phyloP scores from a whole-genome alignment of 2,329 filamentous ascomycete genomes.

The Apiospora rasikravindrae region DNA sequence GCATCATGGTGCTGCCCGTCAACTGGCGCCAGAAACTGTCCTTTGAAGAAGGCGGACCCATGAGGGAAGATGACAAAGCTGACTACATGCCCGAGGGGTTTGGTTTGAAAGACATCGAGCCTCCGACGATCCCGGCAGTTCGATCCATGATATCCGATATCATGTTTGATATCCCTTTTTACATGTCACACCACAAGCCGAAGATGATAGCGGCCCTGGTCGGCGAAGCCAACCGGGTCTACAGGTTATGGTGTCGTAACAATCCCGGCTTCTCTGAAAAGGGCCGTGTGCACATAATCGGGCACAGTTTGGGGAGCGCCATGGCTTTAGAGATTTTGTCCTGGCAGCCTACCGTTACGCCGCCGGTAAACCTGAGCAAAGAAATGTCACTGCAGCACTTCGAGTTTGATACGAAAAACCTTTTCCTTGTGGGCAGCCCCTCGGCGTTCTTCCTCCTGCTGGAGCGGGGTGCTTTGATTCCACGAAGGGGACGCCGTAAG shows the following conservation, averaged over 20 bases:
- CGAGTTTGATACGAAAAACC: slow-evolving; percentile 88
- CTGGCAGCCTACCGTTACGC: slow-evolving; percentile 78
- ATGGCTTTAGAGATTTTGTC: slow-evolving; percentile 94
- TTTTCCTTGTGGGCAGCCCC: slow-evolving; percentile 90
- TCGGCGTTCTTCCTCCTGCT: slow-evolving; percentile 92
- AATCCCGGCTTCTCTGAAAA: slow-evolving; percentile 83
- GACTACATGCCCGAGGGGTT: slow-evolving; percentile 65
- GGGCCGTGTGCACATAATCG: slow-evolving; percentile 89
- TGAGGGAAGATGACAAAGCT: slow-evolving; percentile 57
- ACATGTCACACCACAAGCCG: slow-evolving; percentile 92
- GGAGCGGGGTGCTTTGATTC: slow-evolving; percentile 73
- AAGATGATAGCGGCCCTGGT: slow-evolving; percentile 94
- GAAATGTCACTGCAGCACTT: slow-evolving; percentile 65
- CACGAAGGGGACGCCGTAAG: slow-evolving; percentile 77
- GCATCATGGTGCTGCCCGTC: slow-evolving; percentile 90
- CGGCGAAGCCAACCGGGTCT: slow-evolving; percentile 92
- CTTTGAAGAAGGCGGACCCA: slow-evolving; percentile 78
- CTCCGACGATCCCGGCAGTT: slow-evolving; percentile 87
- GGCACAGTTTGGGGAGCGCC: slow-evolving; percentile 90
- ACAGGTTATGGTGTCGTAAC: slow-evolving; percentile 90
- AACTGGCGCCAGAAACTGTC: slow-evolving; percentile 93
- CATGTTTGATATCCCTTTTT: slow-evolving; percentile 98
- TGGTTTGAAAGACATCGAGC: slow-evolving; percentile 86
- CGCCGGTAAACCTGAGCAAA: slow-evolving; percentile 51
- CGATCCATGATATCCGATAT: slow-evolving; percentile 94